Evolutionary conservation across 345 rosid genomes (phyloP).

Genomic region (Odontarrhena argentea): DNA sequence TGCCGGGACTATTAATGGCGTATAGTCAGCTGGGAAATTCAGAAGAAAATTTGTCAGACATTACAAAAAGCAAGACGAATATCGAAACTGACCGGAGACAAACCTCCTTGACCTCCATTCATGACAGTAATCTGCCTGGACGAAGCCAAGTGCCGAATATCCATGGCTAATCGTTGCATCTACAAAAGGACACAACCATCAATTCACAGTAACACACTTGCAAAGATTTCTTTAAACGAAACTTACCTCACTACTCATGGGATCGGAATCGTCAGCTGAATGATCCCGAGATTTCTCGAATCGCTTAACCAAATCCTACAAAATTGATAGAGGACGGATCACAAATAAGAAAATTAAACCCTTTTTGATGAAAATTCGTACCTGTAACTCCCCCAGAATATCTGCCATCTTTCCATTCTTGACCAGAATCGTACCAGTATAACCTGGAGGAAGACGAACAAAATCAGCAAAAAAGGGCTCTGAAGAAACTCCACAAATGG

Average conservation of each 20-base stretch:
- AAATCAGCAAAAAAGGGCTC: slow-evolving; percentile 5
- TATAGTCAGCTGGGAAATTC: slow-evolving; percentile 53
- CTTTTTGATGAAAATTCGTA: slow-evolving; percentile 31
- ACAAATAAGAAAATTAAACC: not conserved
- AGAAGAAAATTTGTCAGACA: not conserved
- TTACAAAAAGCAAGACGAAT: not conserved
- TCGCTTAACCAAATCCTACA: slow-evolving; percentile 61
- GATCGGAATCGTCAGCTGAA: slow-evolving; percentile 57
- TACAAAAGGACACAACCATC: slow-evolving; percentile 28
- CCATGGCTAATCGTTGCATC: slow-evolving; percentile 71
- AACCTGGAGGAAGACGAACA: slow-evolving; percentile 50
- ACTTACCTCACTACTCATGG: slow-evolving; percentile 22
- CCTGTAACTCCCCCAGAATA: slow-evolving; percentile 77
- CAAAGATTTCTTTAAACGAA: not conserved
- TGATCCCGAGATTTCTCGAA: slow-evolving; percentile 60
- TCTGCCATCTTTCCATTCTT: slow-evolving; percentile 88
- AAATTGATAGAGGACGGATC: not conserved
- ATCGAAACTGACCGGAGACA: not conserved
- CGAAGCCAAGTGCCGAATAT: slow-evolving; percentile 66
- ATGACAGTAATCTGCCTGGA: slow-evolving; percentile 72
- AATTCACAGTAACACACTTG: not conserved
- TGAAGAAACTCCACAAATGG: not conserved
- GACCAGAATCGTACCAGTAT: slow-evolving; percentile 70
- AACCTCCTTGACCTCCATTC: slow-evolving; percentile 68
- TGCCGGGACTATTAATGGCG: slow-evolving; percentile 66